Evolutionary conservation across 108 stramenopile genomes (phyloP).

Genomic region (Cyclotella atomus): DNA sequence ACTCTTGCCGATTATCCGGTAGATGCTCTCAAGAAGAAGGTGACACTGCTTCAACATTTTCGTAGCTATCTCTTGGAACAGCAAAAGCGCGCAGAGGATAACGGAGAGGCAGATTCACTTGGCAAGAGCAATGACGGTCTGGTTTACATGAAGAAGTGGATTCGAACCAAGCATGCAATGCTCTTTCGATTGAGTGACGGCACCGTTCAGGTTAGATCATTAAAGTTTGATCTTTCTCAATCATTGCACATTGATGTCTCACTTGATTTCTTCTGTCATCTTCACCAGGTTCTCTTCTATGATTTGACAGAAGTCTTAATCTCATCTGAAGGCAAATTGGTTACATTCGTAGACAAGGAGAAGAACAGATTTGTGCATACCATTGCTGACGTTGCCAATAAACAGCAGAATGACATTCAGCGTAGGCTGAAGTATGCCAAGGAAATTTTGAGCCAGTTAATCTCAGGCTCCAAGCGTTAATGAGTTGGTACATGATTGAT

Average conservation of each 20-base stretch:
- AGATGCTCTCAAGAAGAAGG: constrained; percentile 90
- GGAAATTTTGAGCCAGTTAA: constrained; percentile 90
- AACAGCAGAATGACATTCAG: constrained; percentile 71
- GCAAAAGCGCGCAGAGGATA: constrained; percentile 70
- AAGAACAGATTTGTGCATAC: constrained; percentile 71
- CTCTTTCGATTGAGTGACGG: constrained; percentile 96
- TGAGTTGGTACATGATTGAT: too few species aligned
- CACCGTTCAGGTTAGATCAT: constrained; percentile 85
- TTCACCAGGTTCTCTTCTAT: constrained; percentile 69
- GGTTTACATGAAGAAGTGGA: constrained; percentile 97
- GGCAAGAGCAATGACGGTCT: constrained; percentile 28
- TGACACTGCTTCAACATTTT: constrained; percentile 95
- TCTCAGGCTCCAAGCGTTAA: constrained; percentile 57
- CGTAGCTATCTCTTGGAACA: constrained; percentile 95
- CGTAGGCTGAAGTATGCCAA: constrained; percentile 94
- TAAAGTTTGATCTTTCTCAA: neutral
- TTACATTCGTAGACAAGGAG: constrained; percentile 92
- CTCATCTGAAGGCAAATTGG: constrained; percentile 77
- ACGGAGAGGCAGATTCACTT: constrained; percentile 26
- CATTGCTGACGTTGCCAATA: constrained; percentile 73
- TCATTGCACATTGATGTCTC: neutral
- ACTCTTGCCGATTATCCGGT: constrained; percentile 82
- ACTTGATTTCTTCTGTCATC: neutral
- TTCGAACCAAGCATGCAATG: constrained; percentile 96
- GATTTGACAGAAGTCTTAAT: constrained; percentile 93